Base-by-base conservation (phyloP, 352 stramenopile species). In the Pythium aristosporum region DNA sequence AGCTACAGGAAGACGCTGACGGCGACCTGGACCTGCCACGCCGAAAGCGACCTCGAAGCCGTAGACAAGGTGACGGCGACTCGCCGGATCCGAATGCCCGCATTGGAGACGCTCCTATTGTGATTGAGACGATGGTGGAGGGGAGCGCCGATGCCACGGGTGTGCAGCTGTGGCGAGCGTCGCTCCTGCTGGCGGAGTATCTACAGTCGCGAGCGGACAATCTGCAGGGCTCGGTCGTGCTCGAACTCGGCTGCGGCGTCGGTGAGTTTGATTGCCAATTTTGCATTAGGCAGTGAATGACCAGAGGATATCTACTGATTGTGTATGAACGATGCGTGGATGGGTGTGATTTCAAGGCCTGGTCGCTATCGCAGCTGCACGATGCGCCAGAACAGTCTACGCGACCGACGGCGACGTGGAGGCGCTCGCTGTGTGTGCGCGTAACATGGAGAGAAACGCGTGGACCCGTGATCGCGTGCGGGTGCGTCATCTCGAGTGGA, bases 211-310 rank as follows among this genome's bases (percentile, higher is more conserved):
- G 49, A n/a, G 28, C 60, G 54, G 74, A 76, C 18, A 5, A 54
- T 11, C 36, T 41, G 23, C 25, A 43, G n/a, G 54, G 54, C 11
- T 36, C 65, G 37, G 74, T 52, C 23, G 65, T 88, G 41, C 58
- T 91, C 3, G 82, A 89, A 32, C 65, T 89, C 18, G 78, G 78
- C 11, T 84, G 73, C 57, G 78, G 75, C 48, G 80, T 89, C 20
- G 81, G 75, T 88, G 46, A 15, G 62, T 48, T n/a, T 50, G 30
- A 42, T 37, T 42, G 10, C 37, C 37, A 42, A 7, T 12, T 42
- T 7, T 2, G 15, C 37, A 42, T 42, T 23, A 16, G 10, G n/a
- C 18, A 10, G 37, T 39, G 11, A 59, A 47, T 28, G 34, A 59
- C 37, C 48, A 15, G 54, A 12, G 34, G 37, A 46, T 57, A 11